These are phyloP conservation scores for Gonapodya prolifera DNA, from an alignment of 192 early-diverging fungal genomes.

Conservation along the genomic window DNA sequence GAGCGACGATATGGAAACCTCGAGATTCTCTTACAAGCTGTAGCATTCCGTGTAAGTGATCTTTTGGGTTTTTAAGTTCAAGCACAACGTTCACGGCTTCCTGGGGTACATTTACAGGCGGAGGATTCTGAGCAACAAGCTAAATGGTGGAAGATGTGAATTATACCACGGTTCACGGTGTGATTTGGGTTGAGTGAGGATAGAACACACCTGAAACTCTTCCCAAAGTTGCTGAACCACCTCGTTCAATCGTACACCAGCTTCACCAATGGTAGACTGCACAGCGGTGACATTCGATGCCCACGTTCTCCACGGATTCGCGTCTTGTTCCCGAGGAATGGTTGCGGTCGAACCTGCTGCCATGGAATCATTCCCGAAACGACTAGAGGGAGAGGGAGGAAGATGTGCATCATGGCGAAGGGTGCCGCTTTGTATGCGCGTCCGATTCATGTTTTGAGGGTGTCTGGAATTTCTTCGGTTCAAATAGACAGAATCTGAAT, in stretches of 20 bases:
- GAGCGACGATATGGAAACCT: background rate
- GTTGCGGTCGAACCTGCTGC: too few species aligned
- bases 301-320: background rate
- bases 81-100: background rate
- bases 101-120: background rate
- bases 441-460: too few species aligned
- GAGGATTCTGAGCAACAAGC: background rate
- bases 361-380: too few species aligned
- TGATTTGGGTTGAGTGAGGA: too few species aligned
- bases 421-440: too few species aligned
- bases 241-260: background rate
- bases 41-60: background rate
- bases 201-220: background rate
- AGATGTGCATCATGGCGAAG: too few species aligned
- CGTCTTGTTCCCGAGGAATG: too few species aligned
- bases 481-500: too few species aligned
- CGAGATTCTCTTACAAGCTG: background rate
- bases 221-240: background rate
- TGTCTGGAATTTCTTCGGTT: too few species aligned
- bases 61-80: background rate
- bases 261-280: background rate
- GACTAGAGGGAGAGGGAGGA: too few species aligned
- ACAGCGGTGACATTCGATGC: background rate
- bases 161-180: too few species aligned
- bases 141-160: background rate